Conservation (phyloP, 1,284 basidiomycete genomes). For the Fistulina hepatica region DNA sequence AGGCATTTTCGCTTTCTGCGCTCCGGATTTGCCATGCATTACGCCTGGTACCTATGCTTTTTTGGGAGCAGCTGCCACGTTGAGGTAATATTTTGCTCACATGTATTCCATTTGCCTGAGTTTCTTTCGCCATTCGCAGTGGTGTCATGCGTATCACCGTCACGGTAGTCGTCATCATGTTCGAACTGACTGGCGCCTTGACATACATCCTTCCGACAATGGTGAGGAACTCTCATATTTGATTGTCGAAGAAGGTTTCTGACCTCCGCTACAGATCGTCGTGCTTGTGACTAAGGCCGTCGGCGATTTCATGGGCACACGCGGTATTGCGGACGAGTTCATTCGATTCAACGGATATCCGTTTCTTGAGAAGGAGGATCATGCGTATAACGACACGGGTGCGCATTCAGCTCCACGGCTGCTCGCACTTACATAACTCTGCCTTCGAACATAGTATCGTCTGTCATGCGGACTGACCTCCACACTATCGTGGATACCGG, state of each 20-base stretch:
- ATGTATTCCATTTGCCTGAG: slow-evolving; percentile 20
- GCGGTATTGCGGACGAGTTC: slow-evolving; percentile 94
- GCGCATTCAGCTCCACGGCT: slow-evolving; percentile 15
- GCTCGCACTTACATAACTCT: too few species aligned
- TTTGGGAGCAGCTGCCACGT: slow-evolving; percentile 87
- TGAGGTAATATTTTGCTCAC: too few species aligned
- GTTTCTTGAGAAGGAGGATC: slow-evolving; percentile 90
- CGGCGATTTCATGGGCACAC: slow-evolving; percentile 88
- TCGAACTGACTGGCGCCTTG: slow-evolving; percentile 96
- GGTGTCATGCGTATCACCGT: slow-evolving; percentile 97
- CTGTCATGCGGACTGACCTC: slow-evolving; percentile 81
- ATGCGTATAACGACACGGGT: slow-evolving; percentile 85
- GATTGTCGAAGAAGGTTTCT: neutral
- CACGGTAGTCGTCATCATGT: slow-evolving; percentile 99
- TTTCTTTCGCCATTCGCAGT: slow-evolving; percentile 35
- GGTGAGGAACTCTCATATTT: slow-evolving; percentile 61
- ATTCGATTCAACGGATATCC: slow-evolving; percentile 97
- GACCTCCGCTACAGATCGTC: slow-evolving; percentile 72
- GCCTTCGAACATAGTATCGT: slow-evolving; percentile 53
- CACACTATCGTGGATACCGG: slow-evolving; percentile 66
- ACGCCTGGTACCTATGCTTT: slow-evolving; percentile 98
- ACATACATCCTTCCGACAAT: slow-evolving; percentile 98
- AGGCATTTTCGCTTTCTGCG: slow-evolving; percentile 84
- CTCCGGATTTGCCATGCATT: slow-evolving; percentile 90
- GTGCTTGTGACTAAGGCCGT: slow-evolving; percentile 95